Evolutionary conservation across 2,329 filamentous ascomycete species (phyloP), one percentile per base, ranked within the genome.

Genomic region (Aspergillus ruber): DNA sequence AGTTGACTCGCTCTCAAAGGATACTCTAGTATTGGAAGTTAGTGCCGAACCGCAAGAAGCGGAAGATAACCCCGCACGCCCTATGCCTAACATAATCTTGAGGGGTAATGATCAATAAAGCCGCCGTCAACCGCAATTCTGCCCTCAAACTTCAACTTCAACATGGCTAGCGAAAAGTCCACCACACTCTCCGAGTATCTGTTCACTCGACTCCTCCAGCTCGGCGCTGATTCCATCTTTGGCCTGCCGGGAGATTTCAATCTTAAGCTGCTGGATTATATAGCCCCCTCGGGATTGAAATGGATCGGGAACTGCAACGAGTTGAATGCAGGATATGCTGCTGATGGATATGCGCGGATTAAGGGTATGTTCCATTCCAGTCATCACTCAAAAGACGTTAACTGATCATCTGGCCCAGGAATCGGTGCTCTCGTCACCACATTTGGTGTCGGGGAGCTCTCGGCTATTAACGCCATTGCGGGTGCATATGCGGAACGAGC

Each of bases 221-320:
- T 86, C 32, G 83, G 83, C 25, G 76, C 86, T 27, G 73, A 77
- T 45, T 84, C 82, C 9, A 71, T 87, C 47, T 83, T 86, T 56
- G 84, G 84, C 41, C 69, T 87, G n/a, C 83, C 84, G 3, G 83
- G 66, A n/a, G 85, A 88, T 66, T 88, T 84, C 69, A 87, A 87
- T 64, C 73, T 88, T 47, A 75, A 80, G 13, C 76, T 83, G 7
- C 74, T 88, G 20, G 85, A 88, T 64, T 85, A 84, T 63, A 68
- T 88, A 39, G 72, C 77, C 20, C 73, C 77, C 32, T 71, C 72
- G 42, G 78, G 75, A 5, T 67, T 88, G 33, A 75, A 76, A 57
- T 86, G 83, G 83, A 79, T 85, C 36, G 71, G 70, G 48, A 87
- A 83, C 62, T 80, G 81, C 55, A 88, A 88, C 60, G 85, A 88